These are phyloP conservation scores for Eurotiales sp. DNA, from an alignment of 2,329 filamentous ascomycete species.

Conservation along the genomic window DNA sequence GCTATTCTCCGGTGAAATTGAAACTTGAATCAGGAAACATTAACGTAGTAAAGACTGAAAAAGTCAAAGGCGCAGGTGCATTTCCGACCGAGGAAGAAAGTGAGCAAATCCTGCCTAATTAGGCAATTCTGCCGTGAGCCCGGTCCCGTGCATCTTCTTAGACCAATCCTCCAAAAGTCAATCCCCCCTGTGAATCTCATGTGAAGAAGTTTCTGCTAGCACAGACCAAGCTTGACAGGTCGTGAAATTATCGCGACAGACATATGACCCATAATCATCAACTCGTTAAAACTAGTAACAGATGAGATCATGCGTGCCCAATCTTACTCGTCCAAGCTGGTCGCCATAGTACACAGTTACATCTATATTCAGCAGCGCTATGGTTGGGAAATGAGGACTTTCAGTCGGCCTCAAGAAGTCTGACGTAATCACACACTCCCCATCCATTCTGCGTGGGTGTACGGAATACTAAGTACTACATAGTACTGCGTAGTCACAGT, in stretches of 20 bases:
- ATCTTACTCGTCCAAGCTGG: not conserved
- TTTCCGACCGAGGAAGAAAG: not conserved
- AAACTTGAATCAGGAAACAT: no score
- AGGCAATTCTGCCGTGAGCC: slow-evolving; percentile 5
- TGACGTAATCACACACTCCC: not conserved
- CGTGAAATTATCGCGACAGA: no score
- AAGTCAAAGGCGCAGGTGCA: no score
- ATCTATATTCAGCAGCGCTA: not conserved
- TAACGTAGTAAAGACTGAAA: no score
- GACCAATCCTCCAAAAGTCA: slow-evolving; percentile 1
- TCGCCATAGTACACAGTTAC: not conserved
- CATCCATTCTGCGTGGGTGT: not conserved
- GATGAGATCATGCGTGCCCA: not conserved
- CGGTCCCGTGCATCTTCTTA: slow-evolving; percentile 1
- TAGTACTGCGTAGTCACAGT: no score
- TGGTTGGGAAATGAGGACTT: not conserved
- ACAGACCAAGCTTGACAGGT: no score
- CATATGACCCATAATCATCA: no score
- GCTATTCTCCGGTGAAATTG: not conserved
- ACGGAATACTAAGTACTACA: no score
- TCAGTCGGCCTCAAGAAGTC: no score
- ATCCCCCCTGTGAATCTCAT: slow-evolving; percentile 9
- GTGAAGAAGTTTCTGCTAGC: not conserved
- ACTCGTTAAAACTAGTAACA: not conserved
- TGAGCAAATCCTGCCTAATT: slow-evolving; percentile 5